Conservation (phyloP, 2,329 filamentous ascomycete species). For the Epichloe gansuensis region DNA sequence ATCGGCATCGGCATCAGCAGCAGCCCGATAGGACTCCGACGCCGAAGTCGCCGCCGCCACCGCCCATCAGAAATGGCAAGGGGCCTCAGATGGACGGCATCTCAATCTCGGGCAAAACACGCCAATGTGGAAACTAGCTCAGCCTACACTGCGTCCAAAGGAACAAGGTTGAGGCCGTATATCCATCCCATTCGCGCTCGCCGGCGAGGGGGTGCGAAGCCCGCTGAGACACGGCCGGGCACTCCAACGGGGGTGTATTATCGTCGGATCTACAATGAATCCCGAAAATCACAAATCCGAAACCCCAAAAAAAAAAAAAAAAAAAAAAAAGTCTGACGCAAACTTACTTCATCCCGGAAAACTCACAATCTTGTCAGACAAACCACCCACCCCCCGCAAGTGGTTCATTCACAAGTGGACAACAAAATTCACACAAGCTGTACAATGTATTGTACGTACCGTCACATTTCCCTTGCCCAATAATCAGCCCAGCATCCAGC, state of each 20-base stretch:
- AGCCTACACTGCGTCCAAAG: not conserved
- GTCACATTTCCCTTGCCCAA: not conserved
- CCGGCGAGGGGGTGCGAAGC: not conserved
- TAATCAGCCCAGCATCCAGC: not conserved
- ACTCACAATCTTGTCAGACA: not conserved
- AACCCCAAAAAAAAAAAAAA: too few species aligned
- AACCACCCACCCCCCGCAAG: too few species aligned
- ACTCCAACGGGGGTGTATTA: not conserved
- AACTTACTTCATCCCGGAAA: not conserved
- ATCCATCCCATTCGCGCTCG: not conserved
- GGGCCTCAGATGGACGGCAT: not conserved
- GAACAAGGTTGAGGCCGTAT: not conserved
- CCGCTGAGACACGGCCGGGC: not conserved
- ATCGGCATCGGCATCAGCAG: too few species aligned
- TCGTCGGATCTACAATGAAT: not conserved
- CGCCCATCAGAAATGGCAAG: not conserved
- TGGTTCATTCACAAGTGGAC: too few species aligned
- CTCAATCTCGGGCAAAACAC: not conserved
- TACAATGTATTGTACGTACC: not conserved
- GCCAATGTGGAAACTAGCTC: not conserved
- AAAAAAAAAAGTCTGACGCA: too few species aligned
- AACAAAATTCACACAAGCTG: too few species aligned
- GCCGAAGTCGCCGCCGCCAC: too few species aligned
- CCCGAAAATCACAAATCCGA: too few species aligned
- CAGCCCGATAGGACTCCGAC: too few species aligned